Percentiles rank a stretch among this genome's conserved stretches.
Conservation (phyloP, 192 early-diverging fungal genomes). For the Glomus cerebriforme region DNA sequence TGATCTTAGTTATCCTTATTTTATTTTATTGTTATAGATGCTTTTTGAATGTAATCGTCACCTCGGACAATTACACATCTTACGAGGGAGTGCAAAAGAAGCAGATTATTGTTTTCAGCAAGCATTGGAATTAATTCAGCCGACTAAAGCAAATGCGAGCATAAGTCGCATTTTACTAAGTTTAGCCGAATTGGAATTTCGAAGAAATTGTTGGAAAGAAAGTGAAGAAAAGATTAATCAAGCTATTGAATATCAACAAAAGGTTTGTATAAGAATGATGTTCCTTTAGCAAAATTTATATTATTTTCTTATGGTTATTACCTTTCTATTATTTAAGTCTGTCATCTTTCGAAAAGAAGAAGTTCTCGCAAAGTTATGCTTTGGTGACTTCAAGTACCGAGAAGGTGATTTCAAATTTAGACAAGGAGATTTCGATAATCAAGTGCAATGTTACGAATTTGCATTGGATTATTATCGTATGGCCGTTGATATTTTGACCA, state of each 20-base stretch:
- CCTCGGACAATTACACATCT: slow-evolving; percentile 53
- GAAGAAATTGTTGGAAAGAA: slow-evolving; percentile 48
- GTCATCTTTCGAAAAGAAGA: slow-evolving; percentile 23
- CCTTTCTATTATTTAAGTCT: neutral
- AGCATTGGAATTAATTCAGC: slow-evolving; percentile 55
- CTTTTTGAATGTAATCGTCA: slow-evolving; percentile 52
- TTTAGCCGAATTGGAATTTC: slow-evolving; percentile 58
- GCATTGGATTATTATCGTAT: slow-evolving; percentile 51
- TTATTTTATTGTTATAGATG: neutral
- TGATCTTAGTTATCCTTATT: neutral
- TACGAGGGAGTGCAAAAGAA: slow-evolving; percentile 61
- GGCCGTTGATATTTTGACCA: slow-evolving; percentile 50
- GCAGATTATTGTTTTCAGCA: slow-evolving; percentile 65
- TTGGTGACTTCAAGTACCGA: slow-evolving; percentile 53
- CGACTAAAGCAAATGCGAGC: slow-evolving; percentile 41
- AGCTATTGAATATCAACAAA: slow-evolving; percentile 38
- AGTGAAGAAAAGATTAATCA: slow-evolving; percentile 44
- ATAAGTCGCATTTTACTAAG: slow-evolving; percentile 45
- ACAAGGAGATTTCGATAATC: slow-evolving; percentile 51
- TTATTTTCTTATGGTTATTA: neutral
- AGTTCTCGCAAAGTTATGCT: slow-evolving; percentile 15
- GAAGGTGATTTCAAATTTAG: slow-evolving; percentile 23
- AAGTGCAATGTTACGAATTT: slow-evolving; percentile 40
- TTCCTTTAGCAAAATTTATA: neutral
- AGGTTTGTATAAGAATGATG: slow-evolving; percentile 14